Base-by-base conservation (phyloP, 2,329 filamentous ascomycete genomes). In the Leptographium procerum region DNA sequence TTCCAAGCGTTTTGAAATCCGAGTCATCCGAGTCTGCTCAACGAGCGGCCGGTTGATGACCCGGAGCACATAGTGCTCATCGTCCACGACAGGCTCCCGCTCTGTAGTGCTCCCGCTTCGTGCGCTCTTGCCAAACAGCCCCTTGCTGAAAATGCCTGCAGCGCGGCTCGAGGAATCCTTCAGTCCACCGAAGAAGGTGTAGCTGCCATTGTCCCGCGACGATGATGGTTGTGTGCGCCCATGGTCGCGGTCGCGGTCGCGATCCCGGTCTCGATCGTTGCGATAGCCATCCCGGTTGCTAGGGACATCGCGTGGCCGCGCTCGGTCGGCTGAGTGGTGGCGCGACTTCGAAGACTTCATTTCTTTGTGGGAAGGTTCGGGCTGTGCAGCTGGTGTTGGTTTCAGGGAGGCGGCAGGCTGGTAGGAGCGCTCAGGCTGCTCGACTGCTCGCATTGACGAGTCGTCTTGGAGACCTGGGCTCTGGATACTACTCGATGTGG, bases 1-100 rank as follows among this genome's bases (percentile, higher is more conserved):
- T 67, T 95, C 89, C 50, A 97, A 76, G 33, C 87, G 84, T 72
- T 92, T 95, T 9, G 91, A 95, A 68, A 97, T 96, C 62, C 92
- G 83, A 0, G 92, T 96, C 63, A 85, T 77, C n/a, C 92, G 84
- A 8, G 91, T 91, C 72, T 97, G 92, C 69, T 96, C 87, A 29
- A 95, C 80, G 33, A 97, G 75, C 1, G 91, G 90, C 55, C 88
- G 77, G 66, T 94, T 95, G 69, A 97, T 89, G 50, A 95, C 85
- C 65, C 87, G 89, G 66, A 91, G 79, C 57, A 87, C 80, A 66
- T 96, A 96, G 66, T 90, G 87, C 67, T 94, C 89, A 66, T 91
- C 87, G 64, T 90, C 89, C 14, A 90, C 73, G 2, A 81, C 71
- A 4, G 77, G 74, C 61, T 88, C 85, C 62, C 73, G 87, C 68